These are phyloP conservation scores for Magnaporthiopsis incrustans DNA, from an alignment of 2,329 filamentous ascomycete genomes.

Conservation along the genomic window DNA sequence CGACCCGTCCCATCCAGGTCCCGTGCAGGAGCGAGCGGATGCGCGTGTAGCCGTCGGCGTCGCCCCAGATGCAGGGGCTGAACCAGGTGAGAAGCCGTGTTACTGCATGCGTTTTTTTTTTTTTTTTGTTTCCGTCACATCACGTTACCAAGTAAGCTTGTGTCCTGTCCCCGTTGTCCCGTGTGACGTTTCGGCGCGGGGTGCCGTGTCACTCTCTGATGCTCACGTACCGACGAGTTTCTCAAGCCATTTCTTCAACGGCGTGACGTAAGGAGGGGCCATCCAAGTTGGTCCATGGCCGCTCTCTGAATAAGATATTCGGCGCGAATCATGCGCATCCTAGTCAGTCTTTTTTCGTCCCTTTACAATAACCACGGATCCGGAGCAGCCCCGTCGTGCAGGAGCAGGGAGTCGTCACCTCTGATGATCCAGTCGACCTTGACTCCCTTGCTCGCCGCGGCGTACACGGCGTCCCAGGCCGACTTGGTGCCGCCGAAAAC, in stretches of 20 bases:
- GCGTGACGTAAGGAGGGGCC: conserved; percentile 54
- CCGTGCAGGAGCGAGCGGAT: conserved; percentile 49
- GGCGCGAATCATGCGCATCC: not conserved
- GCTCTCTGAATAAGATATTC: conserved; percentile 15
- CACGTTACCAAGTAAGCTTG: not conserved
- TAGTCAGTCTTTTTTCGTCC: not conserved
- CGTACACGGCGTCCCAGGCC: conserved; percentile 57
- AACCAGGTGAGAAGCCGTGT: conserved; percentile 66
- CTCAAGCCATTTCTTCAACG: conserved; percentile 60
- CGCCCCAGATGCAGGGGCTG: conserved; percentile 65
- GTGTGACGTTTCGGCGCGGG: too few relatives aligned
- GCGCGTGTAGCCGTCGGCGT: conserved; percentile 49
- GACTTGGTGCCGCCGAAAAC: conserved; percentile 58
- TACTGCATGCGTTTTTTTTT: conserved; percentile 23
- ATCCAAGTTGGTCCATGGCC: conserved; percentile 54
- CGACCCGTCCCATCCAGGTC: conserved; percentile 45
- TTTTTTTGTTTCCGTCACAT: too few relatives aligned
- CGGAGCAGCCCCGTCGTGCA: too few relatives aligned
- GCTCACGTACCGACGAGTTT: conserved; percentile 46
- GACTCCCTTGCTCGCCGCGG: conserved; percentile 46
- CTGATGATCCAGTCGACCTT: conserved; percentile 55
- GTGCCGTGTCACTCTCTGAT: not conserved
- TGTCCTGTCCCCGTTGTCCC: not conserved
- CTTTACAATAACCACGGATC: not conserved
- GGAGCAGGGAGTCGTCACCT: conserved; percentile 23